A percentile compares a stretch with the other conserved stretches of the same genome.
Conservation (phyloP, 352 stramenopile genomes). For the Globisporangium spiculum region DNA sequence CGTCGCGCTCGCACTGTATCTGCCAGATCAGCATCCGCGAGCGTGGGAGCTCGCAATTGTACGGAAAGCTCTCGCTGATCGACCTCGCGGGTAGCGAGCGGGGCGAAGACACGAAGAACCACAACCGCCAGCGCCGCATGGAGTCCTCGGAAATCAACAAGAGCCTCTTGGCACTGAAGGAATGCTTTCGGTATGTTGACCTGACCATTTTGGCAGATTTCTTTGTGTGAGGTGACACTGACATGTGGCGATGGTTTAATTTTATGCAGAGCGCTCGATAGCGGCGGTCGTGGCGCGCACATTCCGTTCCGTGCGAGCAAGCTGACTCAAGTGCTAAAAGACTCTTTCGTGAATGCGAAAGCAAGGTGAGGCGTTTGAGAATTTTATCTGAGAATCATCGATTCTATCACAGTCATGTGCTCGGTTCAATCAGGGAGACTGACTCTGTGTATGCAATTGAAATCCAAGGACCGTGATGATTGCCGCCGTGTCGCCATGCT, state of each 20-base stretch:
- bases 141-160: constrained; percentile 98
- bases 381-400: not conserved
- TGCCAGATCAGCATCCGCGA: constrained; percentile 91
- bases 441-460: not conserved
- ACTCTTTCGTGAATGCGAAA: constrained; percentile 95
- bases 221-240: not conserved
- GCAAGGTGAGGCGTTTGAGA: constrained; percentile 40
- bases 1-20: constrained; percentile 94
- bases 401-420: not conserved
- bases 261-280: constrained; percentile 84
- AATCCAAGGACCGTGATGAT: constrained; percentile 93
- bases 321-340: constrained; percentile 97
- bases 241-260: not conserved
- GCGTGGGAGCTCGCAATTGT: constrained; percentile 36
- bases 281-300: constrained; percentile 81
- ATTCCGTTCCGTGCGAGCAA: constrained; percentile 96
- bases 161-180: constrained; percentile 95
- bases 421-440: too few species aligned
- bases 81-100: constrained; percentile 96
- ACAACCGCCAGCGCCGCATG: constrained; percentile 90
- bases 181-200: constrained; percentile 88
- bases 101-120: constrained; percentile 93
- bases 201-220: not conserved
- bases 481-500: constrained; percentile 91
- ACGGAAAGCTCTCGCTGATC: constrained; percentile 94